Base-by-base conservation (phyloP, 2,329 filamentous ascomycete species). In the Ophiocordyceps camponoti-saundersi region DNA sequence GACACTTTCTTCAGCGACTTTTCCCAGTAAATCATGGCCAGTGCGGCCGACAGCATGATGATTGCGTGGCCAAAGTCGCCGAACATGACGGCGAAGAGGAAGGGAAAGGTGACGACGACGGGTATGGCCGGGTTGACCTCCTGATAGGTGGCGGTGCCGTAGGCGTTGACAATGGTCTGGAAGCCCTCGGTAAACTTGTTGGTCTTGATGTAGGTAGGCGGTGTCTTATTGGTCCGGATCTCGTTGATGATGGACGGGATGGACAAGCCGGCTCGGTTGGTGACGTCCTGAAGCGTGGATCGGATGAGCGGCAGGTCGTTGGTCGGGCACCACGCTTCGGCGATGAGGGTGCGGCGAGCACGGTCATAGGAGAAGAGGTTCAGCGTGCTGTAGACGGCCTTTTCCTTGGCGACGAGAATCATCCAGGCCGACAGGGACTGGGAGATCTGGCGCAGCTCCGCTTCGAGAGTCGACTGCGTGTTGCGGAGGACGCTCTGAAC, bases 21-120 rank as follows among this genome's bases (percentile, higher is more conserved):
- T 67, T 98, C 92, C 74, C 82, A 96, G 68, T 95, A 86, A 56
- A 98, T 96, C 88, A 98, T 95, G 48, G 88, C 86, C 48, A 80
- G 59, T 15, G 92, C 85, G 48, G 87, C 85, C 48, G 78, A 61
- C 42, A 90, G 73, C 84, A 98, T 94, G 63, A 98, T 84, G 53
- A 82, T 65, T 53, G 90, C 92, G 60, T 98, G 92, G 46, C 92
- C 93, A 49, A 95, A 82, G 65, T 98, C 92, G 71, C 92, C 93
- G 61, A 98, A 98, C 92, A 98, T 98, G 77, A 98, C 92, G 45
- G 92, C 92, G 61, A 98, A 98, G 51, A 98, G 73, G 72, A 98
- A 98, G n/a, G 93, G 92, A 66, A 98, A 98, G 6, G 92, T 98
- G 52, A 98, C 82, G 54, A 96, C 88, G 46, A 94, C 92, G 36